Percentiles rank a stretch among this genome's conserved stretches.
Evolutionary conservation across 1,284 basidiomycete species (phyloP).

Genomic region (Boletellus deceptivus): DNA sequence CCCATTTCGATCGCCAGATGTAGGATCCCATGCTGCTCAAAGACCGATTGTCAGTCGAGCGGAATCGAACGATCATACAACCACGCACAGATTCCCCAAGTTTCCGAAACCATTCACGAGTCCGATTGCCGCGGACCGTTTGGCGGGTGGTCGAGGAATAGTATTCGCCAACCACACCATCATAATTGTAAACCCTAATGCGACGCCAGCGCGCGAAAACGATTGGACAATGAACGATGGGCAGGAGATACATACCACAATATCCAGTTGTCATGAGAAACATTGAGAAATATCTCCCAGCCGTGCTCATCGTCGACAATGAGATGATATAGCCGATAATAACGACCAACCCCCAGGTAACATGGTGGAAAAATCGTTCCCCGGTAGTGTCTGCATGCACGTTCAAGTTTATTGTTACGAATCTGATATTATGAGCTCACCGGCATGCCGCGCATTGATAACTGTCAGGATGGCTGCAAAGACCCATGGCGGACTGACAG

Average conservation of each 20-base stretch:
- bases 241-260: slow-evolving; percentile 39
- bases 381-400: slow-evolving; percentile 50
- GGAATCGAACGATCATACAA: slow-evolving; percentile 10
- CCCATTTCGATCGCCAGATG: slow-evolving; percentile 51
- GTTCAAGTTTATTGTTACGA: neutral
- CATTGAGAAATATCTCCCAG: slow-evolving; percentile 60
- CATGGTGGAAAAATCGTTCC: slow-evolving; percentile 68
- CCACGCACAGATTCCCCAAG: slow-evolving; percentile 36
- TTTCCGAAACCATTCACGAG: slow-evolving; percentile 36
- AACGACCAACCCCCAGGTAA: slow-evolving; percentile 56
- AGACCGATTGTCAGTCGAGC: neutral
- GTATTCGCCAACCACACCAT: slow-evolving; percentile 64
- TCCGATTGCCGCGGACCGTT: slow-evolving; percentile 48
- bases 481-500: slow-evolving; percentile 61
- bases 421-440: slow-evolving; percentile 33
- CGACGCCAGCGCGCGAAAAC: neutral
- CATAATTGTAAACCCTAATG: slow-evolving; percentile 35
- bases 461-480: slow-evolving; percentile 53
- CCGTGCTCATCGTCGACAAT: slow-evolving; percentile 51
- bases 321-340: slow-evolving; percentile 65
- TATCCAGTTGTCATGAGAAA: slow-evolving; percentile 65
- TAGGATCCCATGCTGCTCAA: slow-evolving; percentile 47
- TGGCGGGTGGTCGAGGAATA: slow-evolving; percentile 64
- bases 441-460: slow-evolving; percentile 67
- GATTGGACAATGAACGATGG: neutral